A percentile compares a stretch with the other conserved stretches of the same genome.
These are phyloP conservation scores for Auriscalpium orientale DNA, from an alignment of 768 basidiomycete genomes.

Conservation along the genomic window DNA sequence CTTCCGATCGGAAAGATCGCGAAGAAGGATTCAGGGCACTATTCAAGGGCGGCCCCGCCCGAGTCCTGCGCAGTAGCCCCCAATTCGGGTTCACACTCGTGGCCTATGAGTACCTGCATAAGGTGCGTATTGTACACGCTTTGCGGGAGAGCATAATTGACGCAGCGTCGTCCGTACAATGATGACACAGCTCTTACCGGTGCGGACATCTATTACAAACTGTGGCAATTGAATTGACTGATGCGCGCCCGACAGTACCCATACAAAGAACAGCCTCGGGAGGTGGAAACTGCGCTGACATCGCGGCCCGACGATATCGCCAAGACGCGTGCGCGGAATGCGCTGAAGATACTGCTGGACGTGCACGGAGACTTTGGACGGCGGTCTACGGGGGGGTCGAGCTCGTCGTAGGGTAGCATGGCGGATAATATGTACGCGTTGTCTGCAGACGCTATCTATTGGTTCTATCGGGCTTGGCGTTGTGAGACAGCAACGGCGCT, in stretches of 20 bases:
- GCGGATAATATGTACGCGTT: too few species aligned
- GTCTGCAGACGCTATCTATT: too few species aligned
- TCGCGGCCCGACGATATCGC: constrained; percentile 77
- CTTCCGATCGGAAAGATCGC: constrained; percentile 39
- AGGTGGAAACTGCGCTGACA: constrained; percentile 64
- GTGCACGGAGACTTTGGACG: constrained; percentile 74
- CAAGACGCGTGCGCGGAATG: constrained; percentile 87
- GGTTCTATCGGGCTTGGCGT: too few species aligned
- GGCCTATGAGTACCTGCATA: constrained; percentile 68
- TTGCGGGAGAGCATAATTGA: not conserved
- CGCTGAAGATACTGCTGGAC: constrained; percentile 84
- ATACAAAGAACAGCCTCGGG: constrained; percentile 60
- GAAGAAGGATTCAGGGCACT: constrained; percentile 88
- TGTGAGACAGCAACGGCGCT: not conserved
- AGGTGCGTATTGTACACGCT: constrained; percentile 28
- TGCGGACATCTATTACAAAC: not conserved
- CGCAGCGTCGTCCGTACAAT: too few species aligned
- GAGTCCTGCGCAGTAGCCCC: constrained; percentile 80
- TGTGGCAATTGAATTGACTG: constrained; percentile 14
- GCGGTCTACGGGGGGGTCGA: not conserved
- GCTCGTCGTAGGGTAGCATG: not conserved
- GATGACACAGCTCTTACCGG: not conserved
- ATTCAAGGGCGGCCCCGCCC: constrained; percentile 89
- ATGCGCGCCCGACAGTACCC: constrained; percentile 53
- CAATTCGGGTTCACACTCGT: constrained; percentile 94